phyloP scores from a whole-genome alignment of 805 yeast genomes.

The Suhomyces tanzawaensis region DNA sequence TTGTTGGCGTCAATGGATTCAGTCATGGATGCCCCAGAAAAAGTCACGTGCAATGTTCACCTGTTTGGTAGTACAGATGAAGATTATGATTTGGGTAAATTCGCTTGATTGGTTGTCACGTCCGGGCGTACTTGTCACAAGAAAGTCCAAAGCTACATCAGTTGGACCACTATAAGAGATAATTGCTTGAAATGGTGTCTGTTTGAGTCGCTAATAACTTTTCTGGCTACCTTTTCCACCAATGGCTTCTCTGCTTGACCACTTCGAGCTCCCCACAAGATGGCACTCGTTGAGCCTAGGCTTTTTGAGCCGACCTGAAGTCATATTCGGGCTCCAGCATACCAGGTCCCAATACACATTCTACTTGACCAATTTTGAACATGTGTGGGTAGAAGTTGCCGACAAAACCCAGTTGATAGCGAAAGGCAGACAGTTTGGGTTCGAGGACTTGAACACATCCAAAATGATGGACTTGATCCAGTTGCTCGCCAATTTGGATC shows the following conservation, averaged over 20 bases:
- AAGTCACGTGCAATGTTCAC: no score
- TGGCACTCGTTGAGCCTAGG: constrained; percentile 11
- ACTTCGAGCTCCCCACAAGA: constrained; percentile 12
- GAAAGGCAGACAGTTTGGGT: constrained; percentile 24
- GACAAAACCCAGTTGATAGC: constrained; percentile 11
- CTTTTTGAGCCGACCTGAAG: constrained; percentile 3
- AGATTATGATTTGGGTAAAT: no score
- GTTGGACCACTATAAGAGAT: no score
- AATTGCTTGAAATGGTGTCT: no score
- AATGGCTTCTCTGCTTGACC: no score
- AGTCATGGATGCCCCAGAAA: not conserved
- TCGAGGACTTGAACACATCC: constrained; percentile 18
- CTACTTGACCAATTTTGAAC: constrained; percentile 24
- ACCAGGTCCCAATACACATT: constrained; percentile 15
- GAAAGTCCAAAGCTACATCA: no score
- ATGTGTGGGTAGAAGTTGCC: constrained; percentile 28
- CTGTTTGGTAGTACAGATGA: no score
- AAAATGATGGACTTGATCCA: not conserved
- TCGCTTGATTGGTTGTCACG: no score
- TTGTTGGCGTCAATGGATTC: not conserved
- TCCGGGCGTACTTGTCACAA: no score
- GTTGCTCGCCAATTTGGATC: not conserved
- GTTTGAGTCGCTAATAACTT: no score
- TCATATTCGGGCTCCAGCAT: constrained; percentile 14
- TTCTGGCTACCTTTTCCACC: no score